Evolutionary conservation across 768 basidiomycete genomes (phyloP).

Genomic region (Russula abietina): DNA sequence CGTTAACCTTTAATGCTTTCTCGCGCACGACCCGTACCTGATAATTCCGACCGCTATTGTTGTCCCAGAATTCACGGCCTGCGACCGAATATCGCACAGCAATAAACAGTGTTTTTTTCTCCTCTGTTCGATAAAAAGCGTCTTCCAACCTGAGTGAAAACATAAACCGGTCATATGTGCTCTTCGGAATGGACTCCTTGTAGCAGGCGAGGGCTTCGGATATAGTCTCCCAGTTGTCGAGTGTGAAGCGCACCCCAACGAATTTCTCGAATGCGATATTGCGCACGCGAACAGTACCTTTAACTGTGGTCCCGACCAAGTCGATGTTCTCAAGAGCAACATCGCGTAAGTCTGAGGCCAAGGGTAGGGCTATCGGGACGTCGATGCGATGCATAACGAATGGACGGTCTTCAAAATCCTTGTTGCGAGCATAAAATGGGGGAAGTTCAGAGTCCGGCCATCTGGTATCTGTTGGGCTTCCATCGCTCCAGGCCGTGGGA

Average conservation of each 20-base stretch:
- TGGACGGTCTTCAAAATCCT: too few relatives aligned
- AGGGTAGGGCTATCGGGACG: conserved; percentile 42
- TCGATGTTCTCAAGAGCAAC: conserved; percentile 50
- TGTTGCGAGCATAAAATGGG: too few relatives aligned
- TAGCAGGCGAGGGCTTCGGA: conserved; percentile 83
- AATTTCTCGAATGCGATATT: conserved; percentile 86
- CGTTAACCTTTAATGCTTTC: conserved; percentile 31
- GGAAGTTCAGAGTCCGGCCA: too few relatives aligned
- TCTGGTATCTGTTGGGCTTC: too few relatives aligned
- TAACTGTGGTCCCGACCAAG: conserved; percentile 49
- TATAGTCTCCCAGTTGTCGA: conserved; percentile 94
- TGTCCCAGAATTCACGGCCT: conserved; percentile 88
- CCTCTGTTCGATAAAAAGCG: conserved; percentile 66
- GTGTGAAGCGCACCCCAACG: conserved; percentile 84
- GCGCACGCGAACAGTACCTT: conserved; percentile 71
- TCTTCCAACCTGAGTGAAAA: conserved; percentile 79
- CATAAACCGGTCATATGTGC: conserved; percentile 61
- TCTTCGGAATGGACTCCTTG: conserved; percentile 37
- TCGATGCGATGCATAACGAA: too few relatives aligned
- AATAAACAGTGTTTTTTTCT: conserved; percentile 78
- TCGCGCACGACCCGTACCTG: conserved; percentile 55
- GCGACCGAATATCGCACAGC: conserved; percentile 63
- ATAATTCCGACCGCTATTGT: conserved; percentile 77
- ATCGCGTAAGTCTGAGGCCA: conserved; percentile 36
- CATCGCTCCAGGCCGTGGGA: too few relatives aligned